These are phyloP conservation scores for Fusarium sp. DNA, from an alignment of 2,329 filamentous ascomycete species.

Conservation along the genomic window DNA sequence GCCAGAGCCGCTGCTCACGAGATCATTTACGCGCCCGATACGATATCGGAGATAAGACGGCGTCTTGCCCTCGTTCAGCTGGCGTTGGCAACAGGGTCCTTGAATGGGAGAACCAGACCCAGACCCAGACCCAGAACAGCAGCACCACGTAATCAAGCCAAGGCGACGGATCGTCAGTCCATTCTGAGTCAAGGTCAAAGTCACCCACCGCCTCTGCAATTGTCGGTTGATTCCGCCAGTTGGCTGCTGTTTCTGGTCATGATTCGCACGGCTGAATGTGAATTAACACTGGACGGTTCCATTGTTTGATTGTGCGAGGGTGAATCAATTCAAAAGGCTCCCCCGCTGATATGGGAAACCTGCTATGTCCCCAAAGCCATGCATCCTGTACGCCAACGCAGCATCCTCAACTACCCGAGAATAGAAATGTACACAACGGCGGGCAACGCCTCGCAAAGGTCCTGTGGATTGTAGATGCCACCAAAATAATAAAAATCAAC, in stretches of 20 bases:
- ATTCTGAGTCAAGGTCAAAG: slow-evolving; percentile 36
- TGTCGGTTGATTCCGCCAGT: slow-evolving; percentile 10
- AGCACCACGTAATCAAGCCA: slow-evolving; percentile 39
- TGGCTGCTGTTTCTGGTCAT: slow-evolving; percentile 1
- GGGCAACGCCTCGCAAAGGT: slow-evolving; percentile 36
- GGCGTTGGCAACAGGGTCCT: slow-evolving; percentile 18
- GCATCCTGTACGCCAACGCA: slow-evolving; percentile 45
- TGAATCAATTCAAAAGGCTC: slow-evolving; percentile 36
- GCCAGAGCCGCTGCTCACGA: slow-evolving; percentile 37
- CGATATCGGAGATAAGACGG: slow-evolving; percentile 47
- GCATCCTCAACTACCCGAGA: slow-evolving; percentile 33
- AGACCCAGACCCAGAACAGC: slow-evolving; percentile 12
- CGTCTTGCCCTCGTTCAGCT: slow-evolving; percentile 1
- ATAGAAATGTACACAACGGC: slow-evolving; percentile 40
- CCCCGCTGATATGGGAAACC: slow-evolving; percentile 33
- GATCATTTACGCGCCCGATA: slow-evolving; percentile 39
- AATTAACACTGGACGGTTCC: neutral
- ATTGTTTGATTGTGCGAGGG: slow-evolving; percentile 19
- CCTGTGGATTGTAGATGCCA: slow-evolving; percentile 28
- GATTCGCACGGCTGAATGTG: slow-evolving; percentile 5
- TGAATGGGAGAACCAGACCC: neutral
- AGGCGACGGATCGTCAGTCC: slow-evolving; percentile 35
- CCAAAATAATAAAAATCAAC: slow-evolving; percentile 8
- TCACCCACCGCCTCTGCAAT: slow-evolving; percentile 34
- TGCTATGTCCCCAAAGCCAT: slow-evolving; percentile 26